Evolutionary conservation across 2,329 filamentous ascomycete species (phyloP).

Genomic region (Aspergillus ochraceus): DNA sequence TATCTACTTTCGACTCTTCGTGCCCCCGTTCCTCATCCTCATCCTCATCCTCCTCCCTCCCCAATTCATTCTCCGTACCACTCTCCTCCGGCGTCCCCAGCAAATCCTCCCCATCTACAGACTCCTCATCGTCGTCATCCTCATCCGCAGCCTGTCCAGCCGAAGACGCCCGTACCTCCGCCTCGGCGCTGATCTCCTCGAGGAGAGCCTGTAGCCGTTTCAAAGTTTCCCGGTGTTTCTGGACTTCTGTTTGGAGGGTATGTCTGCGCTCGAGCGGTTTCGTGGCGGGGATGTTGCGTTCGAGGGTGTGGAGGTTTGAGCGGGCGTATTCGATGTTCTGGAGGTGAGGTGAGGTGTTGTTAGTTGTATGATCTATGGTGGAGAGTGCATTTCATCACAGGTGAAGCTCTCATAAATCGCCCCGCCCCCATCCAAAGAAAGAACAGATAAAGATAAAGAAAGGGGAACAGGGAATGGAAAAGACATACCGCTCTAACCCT

Average conservation of each 20-base stretch:
- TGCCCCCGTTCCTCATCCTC: constrained; percentile 12
- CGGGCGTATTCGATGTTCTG: constrained; percentile 50
- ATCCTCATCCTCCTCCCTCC: constrained; percentile 17
- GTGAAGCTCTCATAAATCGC: no score
- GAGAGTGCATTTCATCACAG: no score
- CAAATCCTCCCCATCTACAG: constrained; percentile 26
- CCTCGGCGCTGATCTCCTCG: constrained; percentile 31
- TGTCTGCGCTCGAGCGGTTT: constrained; percentile 41
- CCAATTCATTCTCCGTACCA: constrained; percentile 8
- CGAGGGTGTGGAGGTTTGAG: constrained; percentile 41
- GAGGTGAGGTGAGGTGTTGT: not conserved
- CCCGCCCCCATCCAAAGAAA: not conserved
- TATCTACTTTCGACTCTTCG: not conserved
- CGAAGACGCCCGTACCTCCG: constrained; percentile 12
- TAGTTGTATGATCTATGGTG: not conserved
- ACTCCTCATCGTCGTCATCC: constrained; percentile 20
- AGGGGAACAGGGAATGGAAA: not conserved
- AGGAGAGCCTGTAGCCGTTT: constrained; percentile 34
- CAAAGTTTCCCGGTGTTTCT: constrained; percentile 37
- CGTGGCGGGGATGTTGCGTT: constrained; percentile 40
- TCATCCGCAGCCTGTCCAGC: not conserved
- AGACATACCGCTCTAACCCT: constrained; percentile 41
- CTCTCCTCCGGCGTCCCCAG: constrained; percentile 28
- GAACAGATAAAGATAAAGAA: no score
- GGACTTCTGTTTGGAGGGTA: constrained; percentile 41